Evolutionary conservation across 1,139 yeast species (phyloP).

Genomic region (Kodamaea sp.): DNA sequence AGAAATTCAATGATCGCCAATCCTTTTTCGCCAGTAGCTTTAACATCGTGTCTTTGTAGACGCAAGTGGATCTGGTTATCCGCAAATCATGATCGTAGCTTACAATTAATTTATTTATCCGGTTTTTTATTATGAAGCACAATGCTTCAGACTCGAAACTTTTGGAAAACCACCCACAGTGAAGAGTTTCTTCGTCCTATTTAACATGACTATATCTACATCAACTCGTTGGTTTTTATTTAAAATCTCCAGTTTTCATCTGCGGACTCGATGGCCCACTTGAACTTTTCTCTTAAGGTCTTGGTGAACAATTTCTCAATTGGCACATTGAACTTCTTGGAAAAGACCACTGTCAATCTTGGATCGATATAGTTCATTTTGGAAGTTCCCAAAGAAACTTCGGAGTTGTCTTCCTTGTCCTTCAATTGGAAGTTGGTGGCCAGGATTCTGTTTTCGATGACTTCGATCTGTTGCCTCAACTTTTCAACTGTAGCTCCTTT

Average conservation of each 20-base stretch:
- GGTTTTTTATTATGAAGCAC: no score
- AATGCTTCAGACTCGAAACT: no score
- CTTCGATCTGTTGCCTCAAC: slow-evolving; percentile 69
- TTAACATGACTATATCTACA: not conserved
- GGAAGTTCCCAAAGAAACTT: slow-evolving; percentile 90
- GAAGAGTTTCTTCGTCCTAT: no score
- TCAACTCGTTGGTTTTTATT: not conserved
- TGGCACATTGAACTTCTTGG: slow-evolving; percentile 85
- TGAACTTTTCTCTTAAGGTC: slow-evolving; percentile 87
- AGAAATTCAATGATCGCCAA: no score
- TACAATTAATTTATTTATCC: no score
- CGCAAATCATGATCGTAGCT: no score
- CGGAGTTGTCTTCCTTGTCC: slow-evolving; percentile 92
- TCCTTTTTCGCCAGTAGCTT: no score
- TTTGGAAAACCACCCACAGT: no score
- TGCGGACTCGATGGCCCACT: slow-evolving; percentile 93
- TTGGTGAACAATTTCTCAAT: slow-evolving; percentile 90
- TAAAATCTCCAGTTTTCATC: slow-evolving; percentile 87
- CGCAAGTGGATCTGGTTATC: no score
- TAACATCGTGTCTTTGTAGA: no score
- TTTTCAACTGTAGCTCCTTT: slow-evolving; percentile 64
- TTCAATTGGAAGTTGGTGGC: slow-evolving; percentile 73
- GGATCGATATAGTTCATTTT: slow-evolving; percentile 97
- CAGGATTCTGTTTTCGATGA: slow-evolving; percentile 68
- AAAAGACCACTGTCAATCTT: slow-evolving; percentile 83